Conservation (phyloP, 305 asterid species). For the Salvia sclarea region DNA sequence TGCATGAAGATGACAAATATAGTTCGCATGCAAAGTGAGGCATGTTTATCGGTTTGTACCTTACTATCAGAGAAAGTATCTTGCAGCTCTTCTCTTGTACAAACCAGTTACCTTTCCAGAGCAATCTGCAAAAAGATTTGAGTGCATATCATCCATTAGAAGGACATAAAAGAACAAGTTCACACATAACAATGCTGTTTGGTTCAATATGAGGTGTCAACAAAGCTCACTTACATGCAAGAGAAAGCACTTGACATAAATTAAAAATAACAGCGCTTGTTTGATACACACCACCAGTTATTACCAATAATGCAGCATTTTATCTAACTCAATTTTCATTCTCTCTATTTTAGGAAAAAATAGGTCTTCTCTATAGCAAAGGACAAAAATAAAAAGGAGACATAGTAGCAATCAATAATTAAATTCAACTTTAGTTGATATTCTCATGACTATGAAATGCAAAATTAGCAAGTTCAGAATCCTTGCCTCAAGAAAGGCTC, state of each 20-base stretch:
- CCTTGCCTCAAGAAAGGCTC: constrained; percentile 80
- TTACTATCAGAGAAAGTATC: constrained; percentile 66
- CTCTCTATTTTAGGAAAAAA: neutral
- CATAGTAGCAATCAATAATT: neutral
- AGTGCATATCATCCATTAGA: constrained; percentile 26
- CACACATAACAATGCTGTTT: neutral
- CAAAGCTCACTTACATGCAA: neutral
- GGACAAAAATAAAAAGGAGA: neutral
- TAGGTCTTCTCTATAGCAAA: constrained; percentile 5
- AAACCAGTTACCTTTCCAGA: constrained; percentile 83
- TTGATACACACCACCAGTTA: constrained; percentile 18
- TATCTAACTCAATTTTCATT: neutral
- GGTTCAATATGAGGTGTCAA: constrained; percentile 16
- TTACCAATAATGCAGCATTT: constrained; percentile 3
- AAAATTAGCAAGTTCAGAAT: constrained; percentile 24
- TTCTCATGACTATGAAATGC: constrained; percentile 17
- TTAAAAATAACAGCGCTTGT: constrained; percentile 2
- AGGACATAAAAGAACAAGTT: constrained; percentile 27
- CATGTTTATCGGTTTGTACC: constrained; percentile 39
- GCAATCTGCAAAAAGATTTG: constrained; percentile 54
- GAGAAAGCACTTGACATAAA: neutral
- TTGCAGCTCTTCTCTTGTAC: constrained; percentile 84
- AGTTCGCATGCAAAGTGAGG: constrained; percentile 17
- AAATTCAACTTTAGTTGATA: constrained; percentile 10
- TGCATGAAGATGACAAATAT: constrained; percentile 24